Evolutionary conservation across 139 green algal genomes (phyloP), one percentile per base, ranked within the genome.

Genomic region (Raphidocelis subcapitata): DNA sequence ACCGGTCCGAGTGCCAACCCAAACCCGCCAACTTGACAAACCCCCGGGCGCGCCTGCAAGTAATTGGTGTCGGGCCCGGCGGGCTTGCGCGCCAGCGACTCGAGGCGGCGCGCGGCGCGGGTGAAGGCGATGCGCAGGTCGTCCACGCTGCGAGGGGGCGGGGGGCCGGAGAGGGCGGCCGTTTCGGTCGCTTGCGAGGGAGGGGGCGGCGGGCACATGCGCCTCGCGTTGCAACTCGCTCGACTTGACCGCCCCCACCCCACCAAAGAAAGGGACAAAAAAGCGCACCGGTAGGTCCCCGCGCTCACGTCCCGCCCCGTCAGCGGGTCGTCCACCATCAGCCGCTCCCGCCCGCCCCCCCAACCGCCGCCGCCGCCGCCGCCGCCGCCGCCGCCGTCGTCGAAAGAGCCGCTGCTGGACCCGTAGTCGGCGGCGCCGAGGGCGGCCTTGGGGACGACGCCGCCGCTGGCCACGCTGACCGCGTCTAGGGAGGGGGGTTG

Each of bases 271-370:
- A n/a, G n/a, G 14, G 16, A 5, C 26, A 26, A 33, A 62, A 15
- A 31, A 24, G 2, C 59, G 29, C 59, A 65, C 59, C 59, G 24
- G 59, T 65, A 23, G n/a, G 59, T 54, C 33, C 33, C 57, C 4
- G 12, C 41, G 26, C 36, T 28, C 29, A 74, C 54, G 51, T 49
- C 41, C 8, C 41, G 41, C 24, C 54, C 54, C 54, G 82, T 83
- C 0, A 87, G 54, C 26, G 82, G 82, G 74, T 81, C 83, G 57
- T 88, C 83, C 55, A 88, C 79, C 5, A 73, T 71, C 51, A 88
- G 79, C 15, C 83, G 79, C 51, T 82, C 76, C 36, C 52, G 10
- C 18, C 24, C 56, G 20, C 23, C 31, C 18, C 36, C 54, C n/a
- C 37, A 35, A 44, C 26, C 46, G 15, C 61, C 36, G 26, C 44